Conservation (phyloP, 345 rosid genomes). For the Cardamine chenopodiifolia region DNA sequence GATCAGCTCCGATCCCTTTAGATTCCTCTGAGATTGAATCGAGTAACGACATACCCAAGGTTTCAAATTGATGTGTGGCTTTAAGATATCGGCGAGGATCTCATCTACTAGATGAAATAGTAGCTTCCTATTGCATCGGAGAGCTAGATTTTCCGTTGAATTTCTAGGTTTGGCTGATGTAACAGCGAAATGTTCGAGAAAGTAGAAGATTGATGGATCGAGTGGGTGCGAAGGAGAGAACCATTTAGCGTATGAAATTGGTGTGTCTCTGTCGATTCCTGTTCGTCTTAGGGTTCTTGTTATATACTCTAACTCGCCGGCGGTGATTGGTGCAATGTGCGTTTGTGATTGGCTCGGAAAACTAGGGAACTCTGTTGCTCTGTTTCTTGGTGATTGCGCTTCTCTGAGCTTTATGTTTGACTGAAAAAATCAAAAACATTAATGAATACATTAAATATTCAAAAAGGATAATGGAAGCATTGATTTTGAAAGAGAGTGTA, state of each 20-base stretch:
- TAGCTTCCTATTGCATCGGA: constrained; percentile 63
- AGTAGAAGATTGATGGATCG: constrained; percentile 68
- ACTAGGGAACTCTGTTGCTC: constrained; percentile 60
- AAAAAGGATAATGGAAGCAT: not conserved
- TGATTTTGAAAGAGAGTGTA: constrained; percentile 4
- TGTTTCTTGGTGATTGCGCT: constrained; percentile 50
- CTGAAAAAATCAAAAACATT: constrained; percentile 6
- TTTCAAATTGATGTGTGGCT: constrained; percentile 54
- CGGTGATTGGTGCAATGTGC: constrained; percentile 44
- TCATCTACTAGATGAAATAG: constrained; percentile 70
- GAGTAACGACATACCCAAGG: constrained; percentile 48
- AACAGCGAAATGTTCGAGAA: constrained; percentile 52
- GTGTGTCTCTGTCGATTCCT: constrained; percentile 55
- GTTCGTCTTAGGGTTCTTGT: constrained; percentile 55
- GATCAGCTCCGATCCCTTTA: constrained; percentile 48
- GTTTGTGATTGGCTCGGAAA: constrained; percentile 55
- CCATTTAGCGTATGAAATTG: constrained; percentile 53
- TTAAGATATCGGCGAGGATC: constrained; percentile 57
- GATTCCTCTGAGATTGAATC: not conserved
- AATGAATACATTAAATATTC: constrained; percentile 2
- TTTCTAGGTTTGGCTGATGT: constrained; percentile 15
- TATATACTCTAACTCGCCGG: constrained; percentile 60
- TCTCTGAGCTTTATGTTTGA: constrained; percentile 42
- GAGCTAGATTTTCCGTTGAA: constrained; percentile 38
- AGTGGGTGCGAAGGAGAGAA: constrained; percentile 72